These are phyloP conservation scores for Jamesozyma gamospora DNA, from an alignment of 805 yeast genomes.

Conservation along the genomic window DNA sequence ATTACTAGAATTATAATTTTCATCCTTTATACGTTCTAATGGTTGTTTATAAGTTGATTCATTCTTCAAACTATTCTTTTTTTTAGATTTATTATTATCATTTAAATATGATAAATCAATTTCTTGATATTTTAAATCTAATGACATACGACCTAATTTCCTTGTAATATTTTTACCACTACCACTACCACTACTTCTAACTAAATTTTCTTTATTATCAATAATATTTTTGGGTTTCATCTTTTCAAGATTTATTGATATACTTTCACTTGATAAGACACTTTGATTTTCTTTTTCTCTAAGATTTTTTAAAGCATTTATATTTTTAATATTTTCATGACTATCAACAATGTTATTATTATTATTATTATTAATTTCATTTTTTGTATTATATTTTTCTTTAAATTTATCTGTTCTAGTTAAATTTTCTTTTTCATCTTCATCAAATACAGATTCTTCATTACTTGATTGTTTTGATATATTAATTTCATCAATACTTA, in stretches of 20 bases:
- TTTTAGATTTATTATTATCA: background rate
- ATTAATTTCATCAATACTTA: constrained; percentile 16
- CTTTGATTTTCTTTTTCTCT: constrained; percentile 8
- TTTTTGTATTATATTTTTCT: background rate
- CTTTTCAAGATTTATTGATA: constrained; percentile 16
- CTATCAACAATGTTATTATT: background rate
- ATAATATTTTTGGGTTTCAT: background rate
- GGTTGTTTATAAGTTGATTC: background rate
- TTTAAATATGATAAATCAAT: constrained; percentile 9
- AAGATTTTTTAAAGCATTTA: background rate
- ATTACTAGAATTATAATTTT: constrained; percentile 7
- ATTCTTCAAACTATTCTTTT: background rate
- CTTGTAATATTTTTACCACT: background rate
- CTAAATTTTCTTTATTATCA: background rate
- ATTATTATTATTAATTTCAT: background rate
- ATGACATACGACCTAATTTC: constrained; percentile 11
- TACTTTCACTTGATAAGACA: constrained; percentile 20
- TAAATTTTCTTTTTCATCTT: background rate
- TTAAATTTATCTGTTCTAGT: background rate
- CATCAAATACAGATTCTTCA: background rate
- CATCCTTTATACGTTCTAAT: background rate
- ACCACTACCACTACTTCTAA: background rate
- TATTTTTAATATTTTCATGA: background rate
- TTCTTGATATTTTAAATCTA: constrained; percentile 24
- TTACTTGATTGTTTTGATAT: constrained; percentile 7